Evolutionary conservation across 202 grass and related monocot genomes (phyloP).

Genomic region (Musa balbisiana): DNA sequence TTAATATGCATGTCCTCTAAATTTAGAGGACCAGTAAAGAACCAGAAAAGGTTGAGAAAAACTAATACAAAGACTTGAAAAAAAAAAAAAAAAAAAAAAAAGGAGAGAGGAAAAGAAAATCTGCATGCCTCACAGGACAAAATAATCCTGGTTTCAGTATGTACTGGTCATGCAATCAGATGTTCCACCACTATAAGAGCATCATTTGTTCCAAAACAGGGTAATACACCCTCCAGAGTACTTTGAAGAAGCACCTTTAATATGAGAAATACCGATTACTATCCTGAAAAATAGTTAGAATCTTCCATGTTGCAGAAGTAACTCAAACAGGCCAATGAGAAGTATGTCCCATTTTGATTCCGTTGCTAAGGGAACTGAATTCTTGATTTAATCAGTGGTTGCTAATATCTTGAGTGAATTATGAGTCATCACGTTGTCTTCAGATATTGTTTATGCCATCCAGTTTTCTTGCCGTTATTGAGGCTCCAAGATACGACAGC

Average conservation of each 20-base stretch:
- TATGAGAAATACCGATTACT: conserved; percentile 48
- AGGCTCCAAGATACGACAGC: conserved; percentile 6
- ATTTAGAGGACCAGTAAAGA: not conserved
- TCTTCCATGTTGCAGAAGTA: conserved; percentile 31
- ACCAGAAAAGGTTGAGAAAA: not conserved
- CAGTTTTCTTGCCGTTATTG: conserved; percentile 5
- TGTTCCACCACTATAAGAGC: not conserved
- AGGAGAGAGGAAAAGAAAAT: not conserved
- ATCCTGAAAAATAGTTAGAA: conserved; percentile 64
- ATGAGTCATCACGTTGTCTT: not conserved
- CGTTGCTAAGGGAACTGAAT: conserved; percentile 24
- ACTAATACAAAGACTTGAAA: conserved; percentile 1
- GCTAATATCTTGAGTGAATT: not conserved
- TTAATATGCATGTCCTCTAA: not conserved
- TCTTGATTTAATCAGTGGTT: conserved; percentile 8
- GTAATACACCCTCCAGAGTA: conserved; percentile 39
- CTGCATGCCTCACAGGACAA: conserved; percentile 12
- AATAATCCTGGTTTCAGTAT: conserved; percentile 26
- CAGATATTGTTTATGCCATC: not conserved
- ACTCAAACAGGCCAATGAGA: not conserved
- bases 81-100: not conserved
- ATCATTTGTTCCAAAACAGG: conserved; percentile 41
- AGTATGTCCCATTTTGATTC: conserved; percentile 10
- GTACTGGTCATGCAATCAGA: not conserved
- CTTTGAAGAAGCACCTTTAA: conserved; percentile 21